These are phyloP conservation scores for Peziza echinospora DNA, from an alignment of 495 filamentous ascomycete species.

Conservation along the genomic window DNA sequence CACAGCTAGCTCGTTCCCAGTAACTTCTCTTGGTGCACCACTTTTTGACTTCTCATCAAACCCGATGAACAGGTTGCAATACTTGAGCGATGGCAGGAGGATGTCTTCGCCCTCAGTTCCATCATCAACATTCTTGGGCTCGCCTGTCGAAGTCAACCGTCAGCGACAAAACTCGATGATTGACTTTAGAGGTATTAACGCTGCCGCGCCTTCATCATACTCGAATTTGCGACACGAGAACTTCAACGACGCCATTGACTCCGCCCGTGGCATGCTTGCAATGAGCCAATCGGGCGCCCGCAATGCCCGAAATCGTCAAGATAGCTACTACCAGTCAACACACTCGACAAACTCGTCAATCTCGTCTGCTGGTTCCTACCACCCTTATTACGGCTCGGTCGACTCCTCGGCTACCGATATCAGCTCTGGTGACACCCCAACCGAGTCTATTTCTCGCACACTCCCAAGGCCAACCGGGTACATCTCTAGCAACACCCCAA, in stretches of 20 bases:
- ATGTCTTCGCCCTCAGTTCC: slow-evolving; percentile 79
- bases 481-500: slow-evolving; percentile 38
- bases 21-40: not conserved
- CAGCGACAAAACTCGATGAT: slow-evolving; percentile 30
- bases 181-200: slow-evolving; percentile 27
- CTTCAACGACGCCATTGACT: slow-evolving; percentile 24
- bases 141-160: slow-evolving; percentile 17
- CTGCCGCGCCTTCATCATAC: slow-evolving; percentile 10
- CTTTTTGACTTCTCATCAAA: not conserved
- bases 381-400: slow-evolving; percentile 61
- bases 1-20: not conserved
- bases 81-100: not conserved
- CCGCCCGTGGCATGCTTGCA: slow-evolving; percentile 66
- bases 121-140: slow-evolving; percentile 28
- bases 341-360: slow-evolving; percentile 92
- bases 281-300: slow-evolving; percentile 84
- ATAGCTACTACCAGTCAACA: slow-evolving; percentile 59
- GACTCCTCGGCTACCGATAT: slow-evolving; percentile 86
- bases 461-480: slow-evolving; percentile 58
- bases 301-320: slow-evolving; percentile 31
- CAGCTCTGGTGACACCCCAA: slow-evolving; percentile 58
- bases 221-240: slow-evolving; percentile 17
- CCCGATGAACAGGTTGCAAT: not conserved
- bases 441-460: slow-evolving; percentile 61
- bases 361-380: slow-evolving; percentile 47